phyloP scores from a whole-genome alignment of 495 filamentous ascomycete genomes.

The Sordaria brevicollis region DNA sequence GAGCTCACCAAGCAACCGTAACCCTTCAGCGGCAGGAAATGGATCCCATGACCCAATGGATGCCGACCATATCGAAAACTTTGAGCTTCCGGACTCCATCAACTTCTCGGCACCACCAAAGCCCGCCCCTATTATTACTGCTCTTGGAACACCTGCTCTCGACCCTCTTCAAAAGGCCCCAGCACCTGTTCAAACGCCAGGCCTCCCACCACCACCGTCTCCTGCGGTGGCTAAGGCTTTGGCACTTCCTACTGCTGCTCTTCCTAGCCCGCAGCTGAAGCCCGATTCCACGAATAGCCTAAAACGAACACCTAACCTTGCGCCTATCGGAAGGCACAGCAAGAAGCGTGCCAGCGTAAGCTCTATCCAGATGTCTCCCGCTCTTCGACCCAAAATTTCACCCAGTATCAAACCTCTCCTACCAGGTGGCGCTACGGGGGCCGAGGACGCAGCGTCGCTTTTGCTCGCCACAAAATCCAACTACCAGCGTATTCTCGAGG shows the following conservation, averaged over 20 bases:
- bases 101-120: slow-evolving; percentile 32
- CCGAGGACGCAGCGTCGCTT: slow-evolving; percentile 65
- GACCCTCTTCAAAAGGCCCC: neutral
- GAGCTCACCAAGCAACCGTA: slow-evolving; percentile 32
- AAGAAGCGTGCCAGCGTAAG: slow-evolving; percentile 69
- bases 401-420: slow-evolving; percentile 88
- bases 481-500: slow-evolving; percentile 95
- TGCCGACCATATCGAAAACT: slow-evolving; percentile 56
- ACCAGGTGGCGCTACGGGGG: slow-evolving; percentile 45
- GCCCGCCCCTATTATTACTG: slow-evolving; percentile 36
- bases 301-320: slow-evolving; percentile 36
- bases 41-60: slow-evolving; percentile 27
- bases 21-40: slow-evolving; percentile 11
- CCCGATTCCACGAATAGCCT: slow-evolving; percentile 23
- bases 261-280: slow-evolving; percentile 43
- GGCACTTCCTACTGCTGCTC: slow-evolving; percentile 29
- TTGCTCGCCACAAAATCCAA: slow-evolving; percentile 90
- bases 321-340: slow-evolving; percentile 22
- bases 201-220: slow-evolving; percentile 36
- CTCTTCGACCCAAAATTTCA: slow-evolving; percentile 83
- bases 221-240: slow-evolving; percentile 32
- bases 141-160: slow-evolving; percentile 22
- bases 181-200: slow-evolving; percentile 20
- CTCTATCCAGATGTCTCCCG: slow-evolving; percentile 71
- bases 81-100: slow-evolving; percentile 56